Evolutionary conservation across 2,329 filamentous ascomycete genomes (phyloP), one percentile per base, ranked within the genome.

Genomic region (Shiraia sp.): DNA sequence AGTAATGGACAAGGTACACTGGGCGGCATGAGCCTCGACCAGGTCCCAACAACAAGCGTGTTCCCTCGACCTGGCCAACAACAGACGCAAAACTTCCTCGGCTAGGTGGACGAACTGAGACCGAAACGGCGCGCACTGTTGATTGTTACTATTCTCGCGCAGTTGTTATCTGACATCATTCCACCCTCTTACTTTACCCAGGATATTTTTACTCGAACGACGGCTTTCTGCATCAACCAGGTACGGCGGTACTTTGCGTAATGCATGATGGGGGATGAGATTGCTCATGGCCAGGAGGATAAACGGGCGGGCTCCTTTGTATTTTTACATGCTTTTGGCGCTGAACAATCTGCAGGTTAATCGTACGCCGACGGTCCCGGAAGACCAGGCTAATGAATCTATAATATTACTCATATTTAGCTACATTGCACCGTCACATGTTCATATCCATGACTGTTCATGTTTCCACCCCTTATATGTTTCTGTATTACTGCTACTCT

Each of bases 41-140:
- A 87, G 51, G 62, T 97, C 30, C 80, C 85, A 24, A 95, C 91
- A 0, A 77, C 90, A 19, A 86, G 86, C 0, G 82, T 97, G 1
- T 99, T 99, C 63, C 93, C 93, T 8, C 78, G 92, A 42, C 90
- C 90, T 1, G 83, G 80, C 59, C 69, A 57, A 39, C 59, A 65
- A 32, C 55, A 55, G 22, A 36, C 49, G 33, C 60, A 57, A 23
- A 63, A 65, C 25, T 65, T 61, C 29, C 40, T 63, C 28, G 59
- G 61, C 16, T 65, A 59, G 50, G 32, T 32, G 16, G 19, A 32
- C 13, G 14, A 33, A 17, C 15, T 25, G 27, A 12, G 22, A n/a
- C 24, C 9, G 31, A 12, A 19, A 29, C 15, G 13, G 22, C 15
- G 29, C 17, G 19, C 12, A 33, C 4, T 24, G 12, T 10, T 32